Evolutionary conservation across 2,329 filamentous ascomycete species (phyloP), one percentile per base, ranked within the genome.

Genomic region (Colletotrichum musae): DNA sequence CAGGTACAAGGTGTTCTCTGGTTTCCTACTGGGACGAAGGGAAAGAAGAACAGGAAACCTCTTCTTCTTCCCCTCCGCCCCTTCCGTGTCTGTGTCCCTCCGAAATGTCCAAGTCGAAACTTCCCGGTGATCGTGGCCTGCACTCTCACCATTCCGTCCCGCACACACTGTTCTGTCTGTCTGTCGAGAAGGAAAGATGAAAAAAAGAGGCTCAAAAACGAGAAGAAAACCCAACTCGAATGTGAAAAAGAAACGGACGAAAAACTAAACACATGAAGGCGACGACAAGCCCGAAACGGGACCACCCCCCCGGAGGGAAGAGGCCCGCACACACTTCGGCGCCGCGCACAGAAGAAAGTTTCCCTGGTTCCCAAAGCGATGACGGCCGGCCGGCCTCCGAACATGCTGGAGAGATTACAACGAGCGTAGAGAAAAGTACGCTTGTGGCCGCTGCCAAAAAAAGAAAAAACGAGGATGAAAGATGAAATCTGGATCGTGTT

Each of bases 371-470:
- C 52, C 62, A 59, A 73, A 75, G 75, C 78, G 72, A 75, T 72
- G 68, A 73, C 74, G 75, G 75, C 76, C 76, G 77, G 76, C 74
- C 80, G 78, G 82, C 76, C 78, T 73, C 77, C 76, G 77, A 66
- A 45, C 75, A 78, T 74, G 75, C 77, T 76, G 72, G 74, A 76
- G 76, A 76, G 79, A 85, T 85, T 85, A 85, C 82, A 86, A 87
- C 82, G 84, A 85, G 80, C 77, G 84, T 86, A 86, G 76, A 83
- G 80, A 84, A 85, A 74, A 73, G 76, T 77, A 81, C 77, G 77
- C 79, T 70, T 58, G 32, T 43, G 66, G 16, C 61, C 56, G 57
- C 61, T 74, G 74, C 76, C 72, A 73, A 72, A 73, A 74, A 72
- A 65, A 68, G 73, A 69, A 72, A 75, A 73, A 24, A 24, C 2